Percentiles rank a stretch among this genome's conserved stretches.
Conservation (phyloP, 2,329 filamentous ascomycete species). For the Davidsoniella eucalypti region DNA sequence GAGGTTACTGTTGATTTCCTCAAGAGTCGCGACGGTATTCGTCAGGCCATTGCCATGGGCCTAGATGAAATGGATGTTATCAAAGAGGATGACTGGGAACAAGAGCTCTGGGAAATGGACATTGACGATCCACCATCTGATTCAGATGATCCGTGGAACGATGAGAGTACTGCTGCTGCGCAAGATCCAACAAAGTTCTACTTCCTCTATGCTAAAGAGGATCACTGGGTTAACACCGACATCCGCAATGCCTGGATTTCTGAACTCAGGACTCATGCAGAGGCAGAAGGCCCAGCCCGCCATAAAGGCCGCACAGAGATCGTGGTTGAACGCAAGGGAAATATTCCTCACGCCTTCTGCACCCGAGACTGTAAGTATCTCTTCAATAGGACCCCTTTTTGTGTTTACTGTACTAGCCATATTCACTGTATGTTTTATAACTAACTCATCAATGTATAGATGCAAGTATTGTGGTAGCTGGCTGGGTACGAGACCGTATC, state of each 20-base stretch:
- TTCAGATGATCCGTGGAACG: background rate
- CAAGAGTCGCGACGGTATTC: conserved; percentile 38
- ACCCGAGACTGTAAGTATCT: conserved; percentile 22
- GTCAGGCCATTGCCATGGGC: conserved; percentile 42
- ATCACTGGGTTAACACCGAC: conserved; percentile 45
- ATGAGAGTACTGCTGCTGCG: conserved; percentile 7
- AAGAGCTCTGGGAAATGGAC: conserved; percentile 35
- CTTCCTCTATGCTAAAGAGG: conserved; percentile 41
- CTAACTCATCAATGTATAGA: background rate
- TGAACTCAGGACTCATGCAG: conserved; percentile 3
- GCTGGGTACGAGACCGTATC: conserved; percentile 12
- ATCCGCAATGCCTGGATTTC: conserved; percentile 39
- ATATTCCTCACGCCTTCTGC: conserved; percentile 46
- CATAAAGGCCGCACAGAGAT: conserved; percentile 28
- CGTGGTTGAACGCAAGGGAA: conserved; percentile 34
- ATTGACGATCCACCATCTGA: conserved; percentile 6
- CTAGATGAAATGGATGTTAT: conserved; percentile 44
- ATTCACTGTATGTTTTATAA: background rate
- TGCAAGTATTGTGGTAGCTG: conserved; percentile 11
- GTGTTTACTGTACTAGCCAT: background rate
- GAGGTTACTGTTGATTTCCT: conserved; percentile 37
- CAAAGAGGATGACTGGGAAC: conserved; percentile 40
- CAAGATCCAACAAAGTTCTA: conserved; percentile 29
- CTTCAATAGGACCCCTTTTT: background rate
- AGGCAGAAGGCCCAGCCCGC: conserved; percentile 8